These are phyloP conservation scores for Penicillium tannophilum DNA, from an alignment of 495 filamentous ascomycete genomes.

Conservation along the genomic window DNA sequence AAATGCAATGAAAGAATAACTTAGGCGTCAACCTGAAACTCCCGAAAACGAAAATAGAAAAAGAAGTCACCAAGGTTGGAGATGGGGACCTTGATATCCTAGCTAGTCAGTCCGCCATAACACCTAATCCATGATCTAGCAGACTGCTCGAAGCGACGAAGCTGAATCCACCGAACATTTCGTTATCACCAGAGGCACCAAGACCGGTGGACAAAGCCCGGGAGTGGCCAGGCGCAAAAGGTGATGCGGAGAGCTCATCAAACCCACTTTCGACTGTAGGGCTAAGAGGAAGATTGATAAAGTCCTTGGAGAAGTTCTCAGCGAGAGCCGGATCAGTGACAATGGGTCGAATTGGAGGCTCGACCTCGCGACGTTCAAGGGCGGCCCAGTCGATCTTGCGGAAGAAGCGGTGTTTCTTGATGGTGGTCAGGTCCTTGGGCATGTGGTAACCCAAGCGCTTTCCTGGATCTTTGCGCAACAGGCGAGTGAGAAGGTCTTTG, in stretches of 20 bases:
- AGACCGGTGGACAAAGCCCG: slow-evolving; percentile 26
- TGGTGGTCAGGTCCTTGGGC: slow-evolving; percentile 79
- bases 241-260: slow-evolving; percentile 37
- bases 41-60: not conserved
- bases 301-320: slow-evolving; percentile 90
- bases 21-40: not conserved
- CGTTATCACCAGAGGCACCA: slow-evolving; percentile 46
- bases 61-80: not conserved
- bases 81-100: not conserved
- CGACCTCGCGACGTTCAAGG: slow-evolving; percentile 74
- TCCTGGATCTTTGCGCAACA: slow-evolving; percentile 86
- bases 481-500: slow-evolving; percentile 85
- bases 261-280: slow-evolving; percentile 55
- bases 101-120: slow-evolving; percentile 7
- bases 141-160: slow-evolving; percentile 89
- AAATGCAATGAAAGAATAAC: not conserved
- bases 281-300: slow-evolving; percentile 81
- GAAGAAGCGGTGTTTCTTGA: slow-evolving; percentile 97
- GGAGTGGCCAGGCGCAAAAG: slow-evolving; percentile 11
- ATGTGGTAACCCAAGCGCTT: slow-evolving; percentile 87
- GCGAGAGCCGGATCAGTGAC: slow-evolving; percentile 94
- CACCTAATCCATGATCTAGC: slow-evolving; percentile 59
- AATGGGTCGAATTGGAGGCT: slow-evolving; percentile 84
- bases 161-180: slow-evolving; percentile 94
- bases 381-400: slow-evolving; percentile 90